phyloP scores from a whole-genome alignment of 108 stramenopile genomes.

The Cyclotella baltica region DNA sequence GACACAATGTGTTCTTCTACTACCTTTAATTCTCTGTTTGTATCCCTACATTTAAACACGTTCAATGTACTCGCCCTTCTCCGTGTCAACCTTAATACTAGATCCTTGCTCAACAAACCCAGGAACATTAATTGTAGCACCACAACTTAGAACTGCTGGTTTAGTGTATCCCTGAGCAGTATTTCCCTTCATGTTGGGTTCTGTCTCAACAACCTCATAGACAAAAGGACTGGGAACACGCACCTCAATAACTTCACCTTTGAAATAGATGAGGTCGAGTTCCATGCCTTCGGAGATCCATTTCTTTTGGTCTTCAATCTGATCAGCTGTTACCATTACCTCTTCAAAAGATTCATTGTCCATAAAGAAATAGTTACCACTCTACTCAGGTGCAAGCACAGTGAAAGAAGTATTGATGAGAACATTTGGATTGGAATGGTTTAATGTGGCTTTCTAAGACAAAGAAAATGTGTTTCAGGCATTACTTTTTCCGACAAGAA shows the following conservation, averaged over 20 bases:
- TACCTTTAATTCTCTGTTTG: background rate
- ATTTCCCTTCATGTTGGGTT: conserved; percentile 94
- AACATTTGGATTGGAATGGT: too few species aligned
- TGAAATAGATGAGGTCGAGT: conserved; percentile 80
- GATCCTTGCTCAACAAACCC: conserved; percentile 79
- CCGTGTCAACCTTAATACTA: conserved; percentile 83
- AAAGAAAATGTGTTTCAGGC: too few species aligned
- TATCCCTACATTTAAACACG: conserved; percentile 42
- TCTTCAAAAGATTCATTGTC: conserved; percentile 93
- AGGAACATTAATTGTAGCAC: conserved; percentile 82
- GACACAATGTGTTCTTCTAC: too few species aligned
- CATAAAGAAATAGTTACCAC: conserved; percentile 91
- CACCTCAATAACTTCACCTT: conserved; percentile 89
- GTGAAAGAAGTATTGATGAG: too few species aligned
- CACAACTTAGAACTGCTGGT: conserved; percentile 76
- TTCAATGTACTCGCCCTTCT: conserved; percentile 74
- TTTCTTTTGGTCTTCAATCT: conserved; percentile 75
- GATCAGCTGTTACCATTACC: conserved; percentile 61
- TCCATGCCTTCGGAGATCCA: conserved; percentile 91
- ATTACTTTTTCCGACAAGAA: too few species aligned
- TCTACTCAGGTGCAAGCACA: too few species aligned
- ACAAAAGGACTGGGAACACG: conserved; percentile 71
- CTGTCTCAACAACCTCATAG: conserved; percentile 86
- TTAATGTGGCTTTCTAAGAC: too few species aligned
- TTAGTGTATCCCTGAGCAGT: conserved; percentile 92